Evolutionary conservation across 2,329 filamentous ascomycete species (phyloP).

Genomic region (Byssothecium circinans): DNA sequence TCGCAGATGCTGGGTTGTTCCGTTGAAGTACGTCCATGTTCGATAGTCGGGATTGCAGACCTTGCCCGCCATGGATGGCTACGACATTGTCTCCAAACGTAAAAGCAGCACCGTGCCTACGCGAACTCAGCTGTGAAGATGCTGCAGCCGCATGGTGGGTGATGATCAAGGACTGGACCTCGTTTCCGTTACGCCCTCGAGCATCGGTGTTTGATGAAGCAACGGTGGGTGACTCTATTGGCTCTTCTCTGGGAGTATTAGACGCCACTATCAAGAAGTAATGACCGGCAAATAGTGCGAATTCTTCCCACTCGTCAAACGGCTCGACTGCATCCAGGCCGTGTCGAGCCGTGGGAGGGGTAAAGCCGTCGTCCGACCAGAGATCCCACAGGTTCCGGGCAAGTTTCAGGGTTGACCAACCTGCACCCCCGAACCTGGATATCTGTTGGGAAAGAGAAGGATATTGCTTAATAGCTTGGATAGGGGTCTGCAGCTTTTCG

Average conservation of each 20-base stretch:
- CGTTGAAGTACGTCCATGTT: slow-evolving; percentile 46
- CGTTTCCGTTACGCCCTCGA: not conserved
- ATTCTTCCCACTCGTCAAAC: slow-evolving; percentile 97
- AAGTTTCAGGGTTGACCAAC: slow-evolving; percentile 66
- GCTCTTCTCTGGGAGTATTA: slow-evolving; percentile 33
- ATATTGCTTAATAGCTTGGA: slow-evolving; percentile 74
- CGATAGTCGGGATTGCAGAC: slow-evolving; percentile 51
- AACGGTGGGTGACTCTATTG: slow-evolving; percentile 12
- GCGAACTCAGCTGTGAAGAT: slow-evolving; percentile 22
- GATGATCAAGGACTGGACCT: slow-evolving; percentile 12
- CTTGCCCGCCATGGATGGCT: slow-evolving; percentile 50
- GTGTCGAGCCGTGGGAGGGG: slow-evolving; percentile 61
- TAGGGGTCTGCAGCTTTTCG: slow-evolving; percentile 73
- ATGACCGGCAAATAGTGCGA: slow-evolving; percentile 80
- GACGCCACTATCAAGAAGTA: slow-evolving; percentile 77
- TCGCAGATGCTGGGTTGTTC: slow-evolving; percentile 24
- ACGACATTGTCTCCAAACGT: slow-evolving; percentile 33
- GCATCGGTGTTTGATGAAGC: slow-evolving; percentile 6
- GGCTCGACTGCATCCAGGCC: slow-evolving; percentile 72
- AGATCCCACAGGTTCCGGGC: slow-evolving; percentile 75
- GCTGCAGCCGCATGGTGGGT: slow-evolving; percentile 15
- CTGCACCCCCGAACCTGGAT: slow-evolving; percentile 66
- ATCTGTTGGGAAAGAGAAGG: slow-evolving; percentile 67
- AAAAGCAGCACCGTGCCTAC: slow-evolving; percentile 47
- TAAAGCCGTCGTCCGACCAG: slow-evolving; percentile 71